These are phyloP conservation scores for Colletotrichum liriopes DNA, from an alignment of 2,329 filamentous ascomycete species.

Conservation along the genomic window DNA sequence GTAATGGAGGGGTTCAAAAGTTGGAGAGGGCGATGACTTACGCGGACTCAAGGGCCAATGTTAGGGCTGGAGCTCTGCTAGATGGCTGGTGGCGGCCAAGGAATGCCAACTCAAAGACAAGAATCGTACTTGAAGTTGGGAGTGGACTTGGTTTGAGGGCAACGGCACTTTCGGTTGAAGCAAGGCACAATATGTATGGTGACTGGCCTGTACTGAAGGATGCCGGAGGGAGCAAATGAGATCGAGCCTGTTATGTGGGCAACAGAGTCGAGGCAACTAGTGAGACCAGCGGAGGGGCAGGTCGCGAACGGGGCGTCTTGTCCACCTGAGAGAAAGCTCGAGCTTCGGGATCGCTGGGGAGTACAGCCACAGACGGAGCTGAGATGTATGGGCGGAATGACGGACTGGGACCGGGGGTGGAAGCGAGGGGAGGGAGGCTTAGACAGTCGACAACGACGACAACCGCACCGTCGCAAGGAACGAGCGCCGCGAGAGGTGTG, in stretches of 20 bases:
- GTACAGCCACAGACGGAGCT: not conserved
- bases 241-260: constrained; percentile 8
- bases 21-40: constrained; percentile 9
- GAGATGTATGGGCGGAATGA: not conserved
- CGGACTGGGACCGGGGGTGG: not conserved
- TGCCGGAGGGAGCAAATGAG: constrained; percentile 1
- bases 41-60: constrained; percentile 10
- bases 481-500: constrained; percentile 5
- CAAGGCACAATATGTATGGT: not conserved
- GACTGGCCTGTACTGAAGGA: constrained; percentile 2
- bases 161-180: not conserved
- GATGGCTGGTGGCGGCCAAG: constrained; percentile 21
- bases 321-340: not conserved
- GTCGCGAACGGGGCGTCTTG: not conserved
- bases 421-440: constrained; percentile 24
- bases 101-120: constrained; percentile 10
- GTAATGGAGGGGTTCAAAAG: constrained; percentile 8
- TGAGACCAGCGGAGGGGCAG: not conserved
- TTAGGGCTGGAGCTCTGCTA: constrained; percentile 12
- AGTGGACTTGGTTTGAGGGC: not conserved
- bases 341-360: constrained; percentile 9
- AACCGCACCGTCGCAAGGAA: constrained; percentile 18
- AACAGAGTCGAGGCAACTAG: not conserved
- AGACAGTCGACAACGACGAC: constrained; percentile 15
- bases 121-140: constrained; percentile 1